phyloP scores from a whole-genome alignment of 2,329 filamentous ascomycete species.

The Lasiodiplodia hormozganensis region DNA sequence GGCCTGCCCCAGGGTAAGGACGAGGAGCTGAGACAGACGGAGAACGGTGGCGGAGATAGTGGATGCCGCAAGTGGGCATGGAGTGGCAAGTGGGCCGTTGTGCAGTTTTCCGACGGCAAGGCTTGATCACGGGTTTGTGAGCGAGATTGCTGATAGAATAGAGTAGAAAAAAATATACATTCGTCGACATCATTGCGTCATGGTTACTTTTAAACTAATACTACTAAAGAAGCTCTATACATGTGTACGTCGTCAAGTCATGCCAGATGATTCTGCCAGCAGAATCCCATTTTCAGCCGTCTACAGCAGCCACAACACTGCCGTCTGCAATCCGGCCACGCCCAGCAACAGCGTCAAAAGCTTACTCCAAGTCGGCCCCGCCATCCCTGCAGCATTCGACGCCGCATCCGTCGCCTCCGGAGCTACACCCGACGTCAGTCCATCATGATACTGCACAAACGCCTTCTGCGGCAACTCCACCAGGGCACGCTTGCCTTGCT shows the following conservation, averaged over 20 bases:
- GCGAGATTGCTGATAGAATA: neutral
- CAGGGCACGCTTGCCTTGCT: slow-evolving; percentile 4
- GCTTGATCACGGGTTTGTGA: slow-evolving; percentile 26
- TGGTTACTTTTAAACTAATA: neutral
- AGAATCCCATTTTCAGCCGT: neutral
- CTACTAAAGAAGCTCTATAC: neutral
- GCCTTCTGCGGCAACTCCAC: neutral
- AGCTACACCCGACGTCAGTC: neutral
- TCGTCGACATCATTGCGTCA: neutral
- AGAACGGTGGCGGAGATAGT: slow-evolving; percentile 74
- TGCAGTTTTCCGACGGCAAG: slow-evolving; percentile 80
- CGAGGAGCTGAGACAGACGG: slow-evolving; percentile 73
- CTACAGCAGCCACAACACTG: neutral
- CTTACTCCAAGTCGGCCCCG: neutral
- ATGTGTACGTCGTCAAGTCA: slow-evolving; percentile 1
- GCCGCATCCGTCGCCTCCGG: neutral
- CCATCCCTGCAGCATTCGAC: neutral
- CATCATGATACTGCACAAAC: neutral
- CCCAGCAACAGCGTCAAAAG: neutral
- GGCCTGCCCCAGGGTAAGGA: slow-evolving; percentile 83
- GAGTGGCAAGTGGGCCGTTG: slow-evolving; percentile 96
- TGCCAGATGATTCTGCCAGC: neutral
- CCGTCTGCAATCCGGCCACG: neutral
- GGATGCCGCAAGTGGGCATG: slow-evolving; percentile 86
- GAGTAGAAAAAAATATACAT: neutral